A percentile compares a stretch with the other conserved stretches of the same genome.
Evolutionary conservation across 805 yeast species (phyloP).

Genomic region (Hanseniaspora occidentalis): DNA sequence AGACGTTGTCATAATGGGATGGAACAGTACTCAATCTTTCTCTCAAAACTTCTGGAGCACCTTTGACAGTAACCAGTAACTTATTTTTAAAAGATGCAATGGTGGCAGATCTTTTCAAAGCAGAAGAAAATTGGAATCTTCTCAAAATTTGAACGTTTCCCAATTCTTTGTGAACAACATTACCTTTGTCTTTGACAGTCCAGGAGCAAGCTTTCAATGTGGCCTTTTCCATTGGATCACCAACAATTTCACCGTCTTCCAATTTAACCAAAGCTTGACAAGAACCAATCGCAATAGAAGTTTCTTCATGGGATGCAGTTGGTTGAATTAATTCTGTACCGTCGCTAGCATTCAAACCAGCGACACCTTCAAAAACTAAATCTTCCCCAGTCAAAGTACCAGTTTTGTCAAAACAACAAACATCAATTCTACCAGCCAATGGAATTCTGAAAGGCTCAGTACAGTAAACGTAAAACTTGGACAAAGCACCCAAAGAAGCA

Average conservation of each 20-base stretch:
- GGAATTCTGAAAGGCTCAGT: slow-evolving; percentile 98
- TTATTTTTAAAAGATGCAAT: slow-evolving; percentile 49
- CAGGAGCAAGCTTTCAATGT: slow-evolving; percentile 81
- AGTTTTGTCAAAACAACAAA: slow-evolving; percentile 96
- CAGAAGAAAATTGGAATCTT: slow-evolving; percentile 94
- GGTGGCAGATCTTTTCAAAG: slow-evolving; percentile 88
- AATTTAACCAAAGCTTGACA: slow-evolving; percentile 92
- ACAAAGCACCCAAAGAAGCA: slow-evolving; percentile 74
- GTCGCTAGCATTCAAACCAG: slow-evolving; percentile 46
- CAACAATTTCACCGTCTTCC: slow-evolving; percentile 95
- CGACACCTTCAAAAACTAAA: slow-evolving; percentile 89
- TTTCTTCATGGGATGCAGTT: slow-evolving; percentile 34
- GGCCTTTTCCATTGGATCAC: slow-evolving; percentile 98
- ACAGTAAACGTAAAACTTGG: slow-evolving; percentile 83
- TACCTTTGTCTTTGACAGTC: slow-evolving; percentile 68
- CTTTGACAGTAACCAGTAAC: slow-evolving; percentile 76
- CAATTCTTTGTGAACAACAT: slow-evolving; percentile 35
- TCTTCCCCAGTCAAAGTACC: slow-evolving; percentile 98
- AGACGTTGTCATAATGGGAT: slow-evolving; percentile 66
- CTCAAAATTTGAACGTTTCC: slow-evolving; percentile 62
- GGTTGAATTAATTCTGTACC: slow-evolving; percentile 40
- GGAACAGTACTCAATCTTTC: slow-evolving; percentile 65
- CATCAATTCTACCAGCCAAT: slow-evolving; percentile 93
- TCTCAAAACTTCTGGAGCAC: slow-evolving; percentile 95
- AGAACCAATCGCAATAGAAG: slow-evolving; percentile 71